A percentile compares a stretch with the other conserved stretches of the same genome.
Conservation (phyloP, 2,329 filamentous ascomycete species). For the Calonectria fujianensis region DNA sequence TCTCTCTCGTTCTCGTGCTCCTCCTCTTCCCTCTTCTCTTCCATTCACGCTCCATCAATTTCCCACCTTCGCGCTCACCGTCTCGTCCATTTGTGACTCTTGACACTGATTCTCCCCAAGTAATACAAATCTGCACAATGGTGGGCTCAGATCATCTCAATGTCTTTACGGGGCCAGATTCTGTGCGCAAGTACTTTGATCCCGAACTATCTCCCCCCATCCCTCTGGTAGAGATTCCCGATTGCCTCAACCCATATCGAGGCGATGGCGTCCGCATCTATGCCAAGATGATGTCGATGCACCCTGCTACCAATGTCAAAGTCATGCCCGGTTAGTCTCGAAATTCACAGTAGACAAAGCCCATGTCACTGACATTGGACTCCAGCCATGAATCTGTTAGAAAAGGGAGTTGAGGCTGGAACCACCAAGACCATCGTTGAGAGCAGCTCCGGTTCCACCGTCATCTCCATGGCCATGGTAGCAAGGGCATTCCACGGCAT, state of each 20-base stretch:
- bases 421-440: slow-evolving; percentile 74
- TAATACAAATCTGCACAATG: slow-evolving; percentile 50
- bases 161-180: slow-evolving; percentile 73
- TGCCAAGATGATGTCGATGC: slow-evolving; percentile 78
- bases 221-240: slow-evolving; percentile 76
- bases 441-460: slow-evolving; percentile 77
- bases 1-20: neutral
- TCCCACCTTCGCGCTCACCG: neutral
- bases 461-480: slow-evolving; percentile 72
- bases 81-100: slow-evolving; percentile 12
- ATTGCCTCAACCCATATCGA: slow-evolving; percentile 73
- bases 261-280: slow-evolving; percentile 77
- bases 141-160: slow-evolving; percentile 62
- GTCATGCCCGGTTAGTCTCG: slow-evolving; percentile 70
- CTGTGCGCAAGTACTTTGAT: slow-evolving; percentile 75
- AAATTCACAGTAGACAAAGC: neutral
- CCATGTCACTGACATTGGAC: slow-evolving; percentile 40
- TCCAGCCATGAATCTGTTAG: slow-evolving; percentile 67
- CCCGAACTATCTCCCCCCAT: slow-evolving; percentile 74
- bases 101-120: slow-evolving; percentile 28
- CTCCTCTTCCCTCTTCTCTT: neutral
- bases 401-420: slow-evolving; percentile 64
- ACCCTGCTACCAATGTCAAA: slow-evolving; percentile 78
- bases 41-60: neutral
- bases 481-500: slow-evolving; percentile 61